A percentile compares a stretch with the other conserved stretches of the same genome.
phyloP scores from a whole-genome alignment of 108 stramenopile genomes.

The Cyclostephanos invisitatus region DNA sequence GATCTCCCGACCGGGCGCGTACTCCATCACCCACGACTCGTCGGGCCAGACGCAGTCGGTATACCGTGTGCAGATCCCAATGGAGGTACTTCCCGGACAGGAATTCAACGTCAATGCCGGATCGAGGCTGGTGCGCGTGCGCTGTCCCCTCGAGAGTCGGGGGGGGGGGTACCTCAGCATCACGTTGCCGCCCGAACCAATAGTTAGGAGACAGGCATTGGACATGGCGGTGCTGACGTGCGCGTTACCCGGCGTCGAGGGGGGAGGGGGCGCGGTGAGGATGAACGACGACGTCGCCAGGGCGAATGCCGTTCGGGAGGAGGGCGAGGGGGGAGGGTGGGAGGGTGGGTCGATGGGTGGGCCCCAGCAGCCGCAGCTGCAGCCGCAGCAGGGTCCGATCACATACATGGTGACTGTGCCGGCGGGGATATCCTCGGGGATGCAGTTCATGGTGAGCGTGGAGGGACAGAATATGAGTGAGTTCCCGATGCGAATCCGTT shows the following conservation, averaged over 20 bases:
- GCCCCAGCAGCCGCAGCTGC: slow-evolving; percentile 8
- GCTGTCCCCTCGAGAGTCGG: slow-evolving; percentile 72
- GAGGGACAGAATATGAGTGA: slow-evolving; percentile 81
- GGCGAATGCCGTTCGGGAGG: slow-evolving; percentile 38
- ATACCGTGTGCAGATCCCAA: slow-evolving; percentile 81
- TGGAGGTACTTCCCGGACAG: slow-evolving; percentile 63
- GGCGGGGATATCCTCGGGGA: slow-evolving; percentile 69
- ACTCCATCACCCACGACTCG: slow-evolving; percentile 57
- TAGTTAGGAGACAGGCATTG: slow-evolving; percentile 41
- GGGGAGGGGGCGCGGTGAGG: slow-evolving; percentile 62
- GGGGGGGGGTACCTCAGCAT: slow-evolving; percentile 84
- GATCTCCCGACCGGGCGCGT: slow-evolving; percentile 56
- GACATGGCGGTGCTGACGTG: slow-evolving; percentile 70
- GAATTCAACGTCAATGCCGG: slow-evolving; percentile 77
- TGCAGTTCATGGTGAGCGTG: slow-evolving; percentile 82
- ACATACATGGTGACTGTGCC: slow-evolving; percentile 87
- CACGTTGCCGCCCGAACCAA: slow-evolving; percentile 77
- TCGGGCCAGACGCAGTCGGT: slow-evolving; percentile 76
- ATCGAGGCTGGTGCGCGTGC: slow-evolving; percentile 65
- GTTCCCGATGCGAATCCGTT: not conserved
- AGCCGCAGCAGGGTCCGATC: slow-evolving; percentile 42
- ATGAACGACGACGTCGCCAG: slow-evolving; percentile 64
- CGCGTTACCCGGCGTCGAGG: slow-evolving; percentile 36
- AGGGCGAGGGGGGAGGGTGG: not conserved
- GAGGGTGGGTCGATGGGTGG: not conserved